Conservation (phyloP, 192 early-diverging fungal species). For the Coemansia sp. region DNA sequence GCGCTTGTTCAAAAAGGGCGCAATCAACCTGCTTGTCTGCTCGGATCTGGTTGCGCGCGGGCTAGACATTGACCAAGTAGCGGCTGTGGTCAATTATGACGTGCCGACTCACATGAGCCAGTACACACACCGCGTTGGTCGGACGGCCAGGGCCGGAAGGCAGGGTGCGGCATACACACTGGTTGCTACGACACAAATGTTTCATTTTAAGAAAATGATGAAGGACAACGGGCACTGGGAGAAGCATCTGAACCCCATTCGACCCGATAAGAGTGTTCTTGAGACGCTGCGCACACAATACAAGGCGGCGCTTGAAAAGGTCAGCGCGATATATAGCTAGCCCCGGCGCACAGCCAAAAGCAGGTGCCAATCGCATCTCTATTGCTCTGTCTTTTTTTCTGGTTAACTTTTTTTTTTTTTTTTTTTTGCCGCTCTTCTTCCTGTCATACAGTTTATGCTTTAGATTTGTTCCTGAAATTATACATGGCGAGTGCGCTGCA, state of each 20-base stretch:
- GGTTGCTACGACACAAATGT: conserved; percentile 65
- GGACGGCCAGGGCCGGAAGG: conserved; percentile 86
- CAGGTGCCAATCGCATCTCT: neutral
- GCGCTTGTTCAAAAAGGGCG: conserved; percentile 65
- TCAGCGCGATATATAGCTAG: conserved; percentile 24
- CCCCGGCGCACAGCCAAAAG: neutral
- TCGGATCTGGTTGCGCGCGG: conserved; percentile 90
- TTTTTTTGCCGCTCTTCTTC: neutral
- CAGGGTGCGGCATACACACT: conserved; percentile 77
- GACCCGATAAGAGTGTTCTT: conserved; percentile 51
- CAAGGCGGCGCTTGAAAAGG: conserved; percentile 28
- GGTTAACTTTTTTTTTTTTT: neutral
- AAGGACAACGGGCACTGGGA: conserved; percentile 61
- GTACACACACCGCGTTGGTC: conserved; percentile 91
- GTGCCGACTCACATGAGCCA: conserved; percentile 75
- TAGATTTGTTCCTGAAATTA: conserved; percentile 3
- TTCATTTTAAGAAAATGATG: conserved; percentile 74
- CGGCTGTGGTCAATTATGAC: conserved; percentile 84
- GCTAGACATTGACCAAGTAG: conserved; percentile 79
- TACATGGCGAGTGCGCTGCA: conserved; percentile 60
- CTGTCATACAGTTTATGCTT: neutral
- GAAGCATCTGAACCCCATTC: conserved; percentile 56
- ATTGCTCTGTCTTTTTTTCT: neutral
- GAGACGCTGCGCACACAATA: conserved; percentile 34
- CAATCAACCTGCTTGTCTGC: conserved; percentile 72